Base-by-base conservation (phyloP, 225 moss, liverwort and hornwort genomes). In the Sphagnum contortum region DNA sequence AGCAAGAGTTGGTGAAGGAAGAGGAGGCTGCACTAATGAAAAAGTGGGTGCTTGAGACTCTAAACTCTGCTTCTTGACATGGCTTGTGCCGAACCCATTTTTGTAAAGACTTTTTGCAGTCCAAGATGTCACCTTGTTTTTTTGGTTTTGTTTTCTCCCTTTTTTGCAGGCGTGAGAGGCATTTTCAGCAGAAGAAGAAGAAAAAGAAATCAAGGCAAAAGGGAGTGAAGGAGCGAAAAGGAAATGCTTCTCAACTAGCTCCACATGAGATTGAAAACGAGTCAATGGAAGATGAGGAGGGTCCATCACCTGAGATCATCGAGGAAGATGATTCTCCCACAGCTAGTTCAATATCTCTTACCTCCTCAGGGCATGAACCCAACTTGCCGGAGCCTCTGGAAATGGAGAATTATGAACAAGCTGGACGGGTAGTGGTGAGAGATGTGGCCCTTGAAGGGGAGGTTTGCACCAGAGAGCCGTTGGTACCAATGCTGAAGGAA, bases 1-100 rank as follows among this genome's bases (percentile, higher is more conserved):
- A 92, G 57, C 88, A 87, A 57, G 90, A 80, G 49, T 10, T 96
- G 3, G 79, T 96, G 14, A 87, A 88, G 69, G 90, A 92, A 77
- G 92, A 90, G 48, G 90, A 96, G 64, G 92, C 13, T 59, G 87
- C 85, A 47, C 82, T 84, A 46, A 75, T 83, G 65, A 92, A 85
- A 92, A 89, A 56, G 75, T 44, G 6, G 47, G 29, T 29, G 29
- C 29, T 29, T 29, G 29, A 29, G 29, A 29, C 29, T 29, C 29
- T 29, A 29, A 29, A 29, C 29, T 29, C 29, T 29, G 29, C 29
- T 29, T 29, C 1, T 29, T 29, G 29, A 29, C 29, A 29, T 29
- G 0, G 0, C 29, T 29, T 29, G 29, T 29, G 29, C 29, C 29
- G 0, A 0, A 29, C 29, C 29, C 29, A 29, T 29, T 29, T 29